Conservation (phyloP, 108 stramenopile species). For the Skeletonema costatum region DNA sequence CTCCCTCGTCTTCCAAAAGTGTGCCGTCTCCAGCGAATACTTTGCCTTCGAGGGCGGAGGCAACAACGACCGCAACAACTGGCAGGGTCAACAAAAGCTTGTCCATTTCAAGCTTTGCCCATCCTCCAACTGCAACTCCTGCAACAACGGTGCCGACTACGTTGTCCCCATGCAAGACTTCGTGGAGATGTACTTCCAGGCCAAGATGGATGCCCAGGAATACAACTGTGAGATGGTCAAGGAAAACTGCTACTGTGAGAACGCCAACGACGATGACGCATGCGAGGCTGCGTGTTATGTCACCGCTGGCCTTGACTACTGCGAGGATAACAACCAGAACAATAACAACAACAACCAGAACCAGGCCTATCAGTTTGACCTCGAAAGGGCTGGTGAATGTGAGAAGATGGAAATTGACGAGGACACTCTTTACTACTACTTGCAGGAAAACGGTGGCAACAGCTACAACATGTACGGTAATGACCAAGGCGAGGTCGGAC, state of each 20-base stretch:
- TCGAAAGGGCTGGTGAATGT: slow-evolving; percentile 1
- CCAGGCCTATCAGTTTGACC: background rate
- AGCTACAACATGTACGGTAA: slow-evolving; percentile 1
- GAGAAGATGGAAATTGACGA: slow-evolving; percentile 1
- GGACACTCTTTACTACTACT: background rate
- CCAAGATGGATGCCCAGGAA: slow-evolving; percentile 35
- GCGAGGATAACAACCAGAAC: slow-evolving; percentile 8
- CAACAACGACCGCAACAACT: background rate
- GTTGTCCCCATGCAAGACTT: slow-evolving; percentile 47
- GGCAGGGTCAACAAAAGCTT: slow-evolving; percentile 8
- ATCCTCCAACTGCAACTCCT: slow-evolving; percentile 10
- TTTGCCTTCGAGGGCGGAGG: slow-evolving; percentile 3
- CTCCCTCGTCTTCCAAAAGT: slow-evolving; percentile 3
- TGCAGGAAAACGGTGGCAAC: background rate
- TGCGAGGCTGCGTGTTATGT: slow-evolving; percentile 5
- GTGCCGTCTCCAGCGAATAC: background rate
- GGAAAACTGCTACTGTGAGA: slow-evolving; percentile 44
- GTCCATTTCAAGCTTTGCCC: slow-evolving; percentile 57
- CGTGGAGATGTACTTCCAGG: slow-evolving; percentile 37
- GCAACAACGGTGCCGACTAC: slow-evolving; percentile 42
- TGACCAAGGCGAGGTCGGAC: background rate
- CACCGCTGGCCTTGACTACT: slow-evolving; percentile 22
- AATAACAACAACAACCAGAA: slow-evolving; percentile 4
- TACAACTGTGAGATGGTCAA: slow-evolving; percentile 37
- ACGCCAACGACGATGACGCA: slow-evolving; percentile 30